Evolutionary conservation across 495 filamentous ascomycete genomes (phyloP), one percentile per base, ranked within the genome.

Genomic region (Friedmanniomyces simplex): DNA sequence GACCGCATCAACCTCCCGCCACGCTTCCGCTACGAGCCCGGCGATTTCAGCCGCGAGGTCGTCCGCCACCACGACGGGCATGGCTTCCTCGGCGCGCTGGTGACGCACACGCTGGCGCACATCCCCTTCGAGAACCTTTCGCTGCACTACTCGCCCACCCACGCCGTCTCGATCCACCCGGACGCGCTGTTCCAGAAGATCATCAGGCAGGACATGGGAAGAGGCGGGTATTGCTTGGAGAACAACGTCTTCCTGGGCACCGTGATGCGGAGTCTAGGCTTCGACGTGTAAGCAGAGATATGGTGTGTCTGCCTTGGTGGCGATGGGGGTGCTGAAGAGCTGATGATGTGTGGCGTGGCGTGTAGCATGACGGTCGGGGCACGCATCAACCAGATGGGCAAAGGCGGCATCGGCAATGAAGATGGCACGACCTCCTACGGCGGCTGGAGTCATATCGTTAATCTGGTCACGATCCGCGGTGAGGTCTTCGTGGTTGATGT

Each of bases 141-240:
- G 13, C 63, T 82, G 1, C 79, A 82, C 58, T 81, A 82, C 65
- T 87, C 77, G 0, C 55, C 63, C 0, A 68, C 73, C 2, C 77
- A 80, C 50, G 57, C 67, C 0, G 69, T 85, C 5, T 75, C 77
- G 0, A 71, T 89, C 2, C 69, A 79, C 36, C 79, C 80, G 0
- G 67, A 79, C 20, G 68, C 72, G 34, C 66, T 90, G 10, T 90
- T 79, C 63, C 50, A 73, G 1, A 89, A 89, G 68, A 76, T 90
- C 22, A 76, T 91, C 25, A 68, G 60, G 0, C 65, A 70, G 21
- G 66, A 67, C 26, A 72, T 71, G 26, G 75, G 79, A n/a, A 68
- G 80, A 20, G 88, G 88, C 1, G 86, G 87, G 0, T 90, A 90
- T 64, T 89, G 85, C 71, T 82, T 90, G 75, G 87, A 90, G 62